Base-by-base conservation (phyloP, 169 alveolate genomes). In the Eimeria brunetti region DNA sequence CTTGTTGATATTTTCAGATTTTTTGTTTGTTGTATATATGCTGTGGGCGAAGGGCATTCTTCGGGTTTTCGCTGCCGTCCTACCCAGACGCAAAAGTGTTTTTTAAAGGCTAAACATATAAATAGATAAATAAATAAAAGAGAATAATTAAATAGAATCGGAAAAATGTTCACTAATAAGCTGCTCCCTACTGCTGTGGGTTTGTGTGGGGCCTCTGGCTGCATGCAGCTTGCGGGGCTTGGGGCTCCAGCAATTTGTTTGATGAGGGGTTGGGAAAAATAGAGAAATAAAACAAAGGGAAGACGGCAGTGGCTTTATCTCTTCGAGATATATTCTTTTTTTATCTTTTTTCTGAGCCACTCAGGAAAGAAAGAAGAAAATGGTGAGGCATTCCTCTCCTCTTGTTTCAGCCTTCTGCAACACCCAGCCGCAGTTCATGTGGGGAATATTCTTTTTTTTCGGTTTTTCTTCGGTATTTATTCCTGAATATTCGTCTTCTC, bases 301-400 rank as follows among this genome's bases (percentile, higher is more conserved):
- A 9, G 9, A 36, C 56, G 84, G 89, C 89, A 80, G 89, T 80
- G 89, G 89, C 89, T 44, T 80, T 44, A 75, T 44, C 84, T 80
- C n/a, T 41, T 80, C 0, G 89, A 44, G 46, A n/a, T 6, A 41
- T 80, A 27, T 33, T 16, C 14, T 41, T 46, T 49, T 49, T 80
- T 80, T 80, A n/a, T 49, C 69, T 49, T 44, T 80, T 76, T 36
- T 44, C 4, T 24, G n/a, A 41, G 69, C 89, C 89, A 80, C 89
- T 80, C 89, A 80, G 69, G n/a, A 80, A 33, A n/a, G 33, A n/a
- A 51, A 44, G 22, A 44, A n/a, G 69, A 80, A 80, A 49, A 80
- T 80, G 89, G 89, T 80, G 46, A 49, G 89, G 51, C 41, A 20
- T 30, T 14, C 88, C 36, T 14, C 69, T 80, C 67, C n/a, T 14